Base-by-base conservation (phyloP, 225 moss, liverwort and hornwort species). In the Thuidium tamariscinum region DNA sequence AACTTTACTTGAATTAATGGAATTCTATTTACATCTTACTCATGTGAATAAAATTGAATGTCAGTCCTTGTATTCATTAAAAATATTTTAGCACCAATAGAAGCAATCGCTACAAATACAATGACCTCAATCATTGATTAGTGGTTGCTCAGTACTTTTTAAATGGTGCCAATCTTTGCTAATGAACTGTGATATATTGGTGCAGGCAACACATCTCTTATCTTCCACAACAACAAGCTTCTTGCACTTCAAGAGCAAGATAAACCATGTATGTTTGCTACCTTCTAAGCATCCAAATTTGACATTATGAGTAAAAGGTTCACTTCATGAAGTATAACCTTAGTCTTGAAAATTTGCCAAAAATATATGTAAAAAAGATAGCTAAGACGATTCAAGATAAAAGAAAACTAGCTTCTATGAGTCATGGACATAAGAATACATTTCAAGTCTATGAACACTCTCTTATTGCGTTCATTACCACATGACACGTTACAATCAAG, bases 151-250 rank as follows among this genome's bases (percentile, higher is more conserved):
- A 9, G 1, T 70, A 10, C 10, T 2, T 30, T 46, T 3, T 72
- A 13, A 59, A 36, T 4, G 25, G 2, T 6, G 0, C 10, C 12
- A 36, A 74, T 74, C 8, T 21, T 73, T 77, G 7, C 4, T 32
- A 19, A 18, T 63, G 18, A 69, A 51, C 10, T 29, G 16, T 41
- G 36, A 44, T 20, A 13, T 63, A 10, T 54, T 77, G 67, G 46
- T 77, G 88, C 86, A 94, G 90, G 62, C 14, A 96, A 95, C 37
- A 93, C 92, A 18, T 76, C 91, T 56, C 83, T 77, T 0, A 18
- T 76, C 65, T 85, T 77, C 77, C 85, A 85, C 30, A 85, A 77
- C 42, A 77, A 65, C 1, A 85, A 77, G 42, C 77, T 77, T 42
- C 66, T 85, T 37, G 65, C 66, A 0, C 85, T 77, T 34, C 74